Percentiles rank a stretch among this genome's conserved stretches.
Evolutionary conservation across 305 asterid species (phyloP).

Genomic region (Rubia peregrina): DNA sequence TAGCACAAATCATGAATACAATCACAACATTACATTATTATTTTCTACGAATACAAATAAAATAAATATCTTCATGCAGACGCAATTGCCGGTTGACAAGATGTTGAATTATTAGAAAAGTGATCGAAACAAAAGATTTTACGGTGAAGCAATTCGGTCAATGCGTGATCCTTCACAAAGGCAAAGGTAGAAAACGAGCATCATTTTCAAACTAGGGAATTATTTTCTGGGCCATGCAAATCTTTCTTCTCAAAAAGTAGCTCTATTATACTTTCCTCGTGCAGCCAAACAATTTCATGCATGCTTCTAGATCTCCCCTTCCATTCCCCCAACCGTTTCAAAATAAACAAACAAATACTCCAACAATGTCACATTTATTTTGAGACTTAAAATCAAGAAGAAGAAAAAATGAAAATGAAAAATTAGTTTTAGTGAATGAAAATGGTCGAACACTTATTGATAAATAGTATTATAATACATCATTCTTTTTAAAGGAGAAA

Average conservation of each 20-base stretch:
- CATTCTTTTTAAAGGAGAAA: too few relatives aligned
- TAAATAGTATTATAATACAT: too few relatives aligned
- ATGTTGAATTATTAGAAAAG: neutral
- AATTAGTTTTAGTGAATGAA: too few relatives aligned
- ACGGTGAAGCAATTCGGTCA: neutral
- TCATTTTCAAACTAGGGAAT: slow-evolving; percentile 3
- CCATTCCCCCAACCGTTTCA: too few relatives aligned
- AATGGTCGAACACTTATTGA: too few relatives aligned
- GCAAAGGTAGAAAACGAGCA: neutral
- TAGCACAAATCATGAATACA: too few relatives aligned
- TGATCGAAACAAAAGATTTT: neutral
- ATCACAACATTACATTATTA: too few relatives aligned
- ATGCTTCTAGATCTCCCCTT: neutral
- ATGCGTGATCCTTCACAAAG: slow-evolving; percentile 7
- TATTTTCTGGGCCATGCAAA: slow-evolving; percentile 9
- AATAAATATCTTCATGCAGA: neutral
- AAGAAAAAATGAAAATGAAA: too few relatives aligned
- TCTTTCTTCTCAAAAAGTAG: slow-evolving; percentile 8
- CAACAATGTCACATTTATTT: too few relatives aligned
- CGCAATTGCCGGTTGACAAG: neutral
- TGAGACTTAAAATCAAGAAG: too few relatives aligned
- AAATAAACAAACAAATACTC: too few relatives aligned
- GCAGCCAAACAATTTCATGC: neutral
- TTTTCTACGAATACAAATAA: too few relatives aligned
- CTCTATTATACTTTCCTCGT: slow-evolving; percentile 8